Base-by-base conservation (phyloP, 768 basidiomycete species). In the Kwoniella europaea region DNA sequence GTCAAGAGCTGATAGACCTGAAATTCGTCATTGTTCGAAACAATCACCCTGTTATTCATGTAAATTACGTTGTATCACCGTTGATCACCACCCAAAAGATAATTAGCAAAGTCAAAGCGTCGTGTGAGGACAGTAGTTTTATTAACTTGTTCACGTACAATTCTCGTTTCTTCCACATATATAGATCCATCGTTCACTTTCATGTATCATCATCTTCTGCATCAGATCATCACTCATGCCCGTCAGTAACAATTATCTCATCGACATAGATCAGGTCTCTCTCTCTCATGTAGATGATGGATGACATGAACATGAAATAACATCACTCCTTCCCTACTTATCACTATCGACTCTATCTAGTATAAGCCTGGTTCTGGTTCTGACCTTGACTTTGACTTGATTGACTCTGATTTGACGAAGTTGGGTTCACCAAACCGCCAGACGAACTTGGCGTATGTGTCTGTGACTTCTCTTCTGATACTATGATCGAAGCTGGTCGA, bases 401-500 rank as follows among this genome's bases (percentile, higher is more conserved):
- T 53, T 16, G 18, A 53, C 52, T 53, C 52, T 53, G 52, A 53
- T 53, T 53, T 16, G 52, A 22, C 52, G 52, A 16, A 53, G 52
- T 22, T 12, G 55, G 22, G 20, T 61, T 61, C 20, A 29, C 46
- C 12, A 50, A 50, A 15, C 50, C 46, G 22, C 63, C 24, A 20
- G 20, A 4, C 15, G 63, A 54, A 16, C 27, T 63, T 29, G 63
- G 46, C 42, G 46, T 24, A 22, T 58, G 71, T 24, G 68, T 67
- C 57, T 56, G 42, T 35, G 24, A 63, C 42, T 46, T 60, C 29
- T 72, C 74, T 58, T 75, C 76, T 13, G 22, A 55, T 18, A 75
- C 64, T 10, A 74, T 55, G 3, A 55, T 27, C 12, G 69, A 71
- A 24, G 76, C 78, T 13, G 72, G 68, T 63, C 74, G 24, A n/a